Conservation (phyloP, 108 stramenopile genomes). For the Cyclotella distinguenda region DNA sequence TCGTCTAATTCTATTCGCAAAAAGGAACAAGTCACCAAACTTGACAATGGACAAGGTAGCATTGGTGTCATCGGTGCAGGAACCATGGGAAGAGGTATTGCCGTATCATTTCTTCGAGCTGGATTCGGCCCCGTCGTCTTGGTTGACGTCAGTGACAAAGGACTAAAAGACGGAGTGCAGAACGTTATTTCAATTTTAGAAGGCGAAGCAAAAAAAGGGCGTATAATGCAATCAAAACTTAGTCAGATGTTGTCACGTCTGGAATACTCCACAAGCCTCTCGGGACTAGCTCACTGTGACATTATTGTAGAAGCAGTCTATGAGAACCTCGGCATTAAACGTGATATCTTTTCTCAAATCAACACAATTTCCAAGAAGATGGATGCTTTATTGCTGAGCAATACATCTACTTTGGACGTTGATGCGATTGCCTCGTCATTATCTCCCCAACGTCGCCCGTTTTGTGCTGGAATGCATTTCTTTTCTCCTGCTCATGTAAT, state of each 20-base stretch:
- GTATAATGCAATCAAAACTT: slow-evolving; percentile 43
- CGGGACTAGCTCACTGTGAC: slow-evolving; percentile 56
- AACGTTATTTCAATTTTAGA: slow-evolving; percentile 60
- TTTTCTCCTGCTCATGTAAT: slow-evolving; percentile 95
- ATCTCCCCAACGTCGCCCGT: slow-evolving; percentile 52
- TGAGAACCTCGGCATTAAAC: slow-evolving; percentile 92
- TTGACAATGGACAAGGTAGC: slow-evolving; percentile 23
- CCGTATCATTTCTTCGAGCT: slow-evolving; percentile 86
- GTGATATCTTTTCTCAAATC: slow-evolving; percentile 84
- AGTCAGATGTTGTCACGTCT: slow-evolving; percentile 17
- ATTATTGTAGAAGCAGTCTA: slow-evolving; percentile 96
- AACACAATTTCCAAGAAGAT: slow-evolving; percentile 64
- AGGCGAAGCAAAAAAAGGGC: slow-evolving; percentile 56
- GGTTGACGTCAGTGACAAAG: slow-evolving; percentile 80
- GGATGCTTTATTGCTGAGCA: slow-evolving; percentile 58
- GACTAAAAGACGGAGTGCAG: slow-evolving; percentile 64
- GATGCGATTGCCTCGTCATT: slow-evolving; percentile 87
- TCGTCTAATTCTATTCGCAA: slow-evolving; percentile 36
- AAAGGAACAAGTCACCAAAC: slow-evolving; percentile 4
- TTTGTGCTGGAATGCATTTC: slow-evolving; percentile 95
- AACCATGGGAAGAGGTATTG: slow-evolving; percentile 97
- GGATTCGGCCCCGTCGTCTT: slow-evolving; percentile 82
- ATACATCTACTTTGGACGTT: slow-evolving; percentile 94
- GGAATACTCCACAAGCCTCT: slow-evolving; percentile 37
- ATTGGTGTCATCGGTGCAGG: slow-evolving; percentile 94